Base-by-base conservation (phyloP, 495 filamentous ascomycete species). In the Bombardia bombarda region DNA sequence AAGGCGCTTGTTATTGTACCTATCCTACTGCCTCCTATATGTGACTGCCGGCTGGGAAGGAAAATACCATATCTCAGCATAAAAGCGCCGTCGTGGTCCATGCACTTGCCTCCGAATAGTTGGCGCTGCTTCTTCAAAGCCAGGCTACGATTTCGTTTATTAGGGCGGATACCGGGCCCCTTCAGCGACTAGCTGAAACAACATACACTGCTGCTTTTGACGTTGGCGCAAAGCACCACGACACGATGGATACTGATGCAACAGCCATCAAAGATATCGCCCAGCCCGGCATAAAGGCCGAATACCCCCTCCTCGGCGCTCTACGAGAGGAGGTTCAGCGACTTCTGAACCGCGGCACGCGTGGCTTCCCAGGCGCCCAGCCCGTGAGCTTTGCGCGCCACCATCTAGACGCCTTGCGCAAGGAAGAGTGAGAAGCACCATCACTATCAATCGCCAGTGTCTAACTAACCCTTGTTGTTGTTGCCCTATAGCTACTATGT, bases 361-460 rank as follows among this genome's bases (percentile, higher is more conserved):
- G 66, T 20, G 70, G 59, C 45, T 98, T 98, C 46, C 92, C 92
- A 3, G 92, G 92, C 50, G 90, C 92, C 36, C 92, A 98, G 63
- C 92, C 92, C 10, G 88, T 98, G 42, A 90, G 84, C 54, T 97
- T 98, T 59, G 73, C 84, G 36, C 65, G 79, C 18, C 69, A 75
- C 45, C 92, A 98, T 57, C 58, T 95, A 4, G 61, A 77, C 2
- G 89, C 90, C 65, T 70, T 98, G 8, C 78, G 81, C 28, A 73
- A 72, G 30, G 68, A 81, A 40, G 92, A 97, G 78, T 82, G 50
- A 52, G 75, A 64, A n/a, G n/a, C n/a, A n/a, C n/a, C n/a, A n/a
- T n/a, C 7, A 24, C 20, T 16, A 7, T 3, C 36, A 23, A 9
- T 25, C 36, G 36, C 12, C 14, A 8, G 9, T 18, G 33, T 20